phyloP scores from a whole-genome alignment of 352 stramenopile genomes.

The Phytophthora boehmeriae region DNA sequence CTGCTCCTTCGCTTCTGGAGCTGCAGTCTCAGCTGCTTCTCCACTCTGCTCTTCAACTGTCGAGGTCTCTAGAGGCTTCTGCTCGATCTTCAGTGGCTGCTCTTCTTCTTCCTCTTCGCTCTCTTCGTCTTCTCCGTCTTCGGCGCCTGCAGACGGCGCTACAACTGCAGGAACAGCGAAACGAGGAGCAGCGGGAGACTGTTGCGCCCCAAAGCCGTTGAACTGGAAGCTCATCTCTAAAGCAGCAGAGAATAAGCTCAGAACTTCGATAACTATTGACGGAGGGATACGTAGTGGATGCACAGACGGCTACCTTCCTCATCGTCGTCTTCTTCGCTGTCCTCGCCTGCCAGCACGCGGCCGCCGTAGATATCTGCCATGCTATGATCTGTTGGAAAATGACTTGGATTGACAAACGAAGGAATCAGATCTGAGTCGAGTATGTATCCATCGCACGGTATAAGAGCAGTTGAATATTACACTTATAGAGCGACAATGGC shows the following conservation, averaged over 20 bases:
- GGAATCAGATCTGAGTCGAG: background rate
- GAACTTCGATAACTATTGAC: no score
- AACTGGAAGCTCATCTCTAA: conserved; percentile 65
- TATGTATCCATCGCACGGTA: no score
- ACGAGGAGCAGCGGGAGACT: conserved; percentile 24
- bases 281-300: no score
- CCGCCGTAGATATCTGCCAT: conserved; percentile 69
- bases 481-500: conserved; percentile 16
- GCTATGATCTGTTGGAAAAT: background rate
- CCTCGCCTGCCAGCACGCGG: conserved; percentile 74
- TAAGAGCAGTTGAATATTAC: no score
- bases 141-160: conserved; percentile 17
- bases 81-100: conserved; percentile 3
- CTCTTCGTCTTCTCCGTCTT: conserved; percentile 36
- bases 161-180: conserved; percentile 36
- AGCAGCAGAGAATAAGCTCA: background rate
- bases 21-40: conserved; percentile 23
- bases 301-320: conserved; percentile 39
- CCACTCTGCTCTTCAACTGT: conserved; percentile 15
- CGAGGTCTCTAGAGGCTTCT: conserved; percentile 3
- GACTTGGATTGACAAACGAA: background rate
- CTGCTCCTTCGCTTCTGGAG: conserved; percentile 23
- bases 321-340: conserved; percentile 83
- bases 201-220: conserved; percentile 36
- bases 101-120: conserved; percentile 38